Percentiles rank a stretch among this genome's conserved stretches.
phyloP scores from a whole-genome alignment of 768 basidiomycete genomes.

The Heimioporus sp. region DNA sequence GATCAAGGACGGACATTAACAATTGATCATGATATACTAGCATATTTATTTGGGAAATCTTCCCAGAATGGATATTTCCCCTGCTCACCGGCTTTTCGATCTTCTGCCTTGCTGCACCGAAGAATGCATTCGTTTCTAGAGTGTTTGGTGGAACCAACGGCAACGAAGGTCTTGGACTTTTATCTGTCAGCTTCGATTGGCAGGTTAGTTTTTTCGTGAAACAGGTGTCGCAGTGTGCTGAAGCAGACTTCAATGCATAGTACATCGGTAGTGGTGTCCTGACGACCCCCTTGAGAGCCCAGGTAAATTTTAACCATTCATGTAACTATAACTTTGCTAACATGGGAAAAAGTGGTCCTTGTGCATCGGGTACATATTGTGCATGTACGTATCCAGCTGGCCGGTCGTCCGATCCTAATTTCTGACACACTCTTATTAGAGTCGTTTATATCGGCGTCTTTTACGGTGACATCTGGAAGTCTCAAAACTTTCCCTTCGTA shows the following conservation, averaged over 20 bases:
- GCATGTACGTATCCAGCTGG: constrained; percentile 42
- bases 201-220: constrained; percentile 37
- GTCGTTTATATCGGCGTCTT: constrained; percentile 37
- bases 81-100: constrained; percentile 60
- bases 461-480: constrained; percentile 54
- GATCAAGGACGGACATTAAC: background rate
- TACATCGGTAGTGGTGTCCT: constrained; percentile 37
- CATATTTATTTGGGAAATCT: constrained; percentile 31
- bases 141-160: constrained; percentile 62
- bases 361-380: constrained; percentile 44
- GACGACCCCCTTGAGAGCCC: constrained; percentile 53
- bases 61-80: constrained; percentile 46
- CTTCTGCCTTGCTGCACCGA: constrained; percentile 54
- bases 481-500: constrained; percentile 59
- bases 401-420: background rate
- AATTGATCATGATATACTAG: constrained; percentile 21
- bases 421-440: constrained; percentile 14
- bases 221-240: background rate
- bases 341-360: too few relatives aligned
- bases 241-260: constrained; percentile 6
- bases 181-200: constrained; percentile 63
- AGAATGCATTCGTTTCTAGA: constrained; percentile 49
- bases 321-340: too few relatives aligned
- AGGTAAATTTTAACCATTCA: constrained; percentile 25
- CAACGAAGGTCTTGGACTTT: constrained; percentile 61